Evolutionary conservation across 768 basidiomycete species (phyloP), one percentile per base, ranked within the genome.

Genomic region (Suillus occidentalis): DNA sequence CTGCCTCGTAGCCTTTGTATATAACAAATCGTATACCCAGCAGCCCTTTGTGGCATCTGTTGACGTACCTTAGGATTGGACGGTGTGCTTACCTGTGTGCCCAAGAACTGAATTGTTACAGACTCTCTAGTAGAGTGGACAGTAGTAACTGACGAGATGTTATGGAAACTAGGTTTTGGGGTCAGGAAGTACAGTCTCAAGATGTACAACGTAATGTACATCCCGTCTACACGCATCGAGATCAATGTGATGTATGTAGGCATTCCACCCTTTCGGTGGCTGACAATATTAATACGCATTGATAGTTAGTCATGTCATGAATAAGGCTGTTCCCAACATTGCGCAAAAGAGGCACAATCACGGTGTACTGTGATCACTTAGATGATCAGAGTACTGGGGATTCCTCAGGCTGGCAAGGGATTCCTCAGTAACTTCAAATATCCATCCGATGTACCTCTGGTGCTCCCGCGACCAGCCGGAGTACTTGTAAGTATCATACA

Each of bases 1-100:
- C 65, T 34, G 14, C 28, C 18, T 56, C 69, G 34, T 74, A 65
- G 61, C 36, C 57, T 45, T 52, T 4, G 57, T 53, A 25, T 63
- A 67, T 66, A 50, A 67, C 67, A 65, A 61, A 65, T 34, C 22
- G 72, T 77, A 71, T 75, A 77, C 69, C 75, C 69, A 49, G 31
- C 43, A 39, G 39, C 45, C 57, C 43, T 66, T 63, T 63, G 63
- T 52, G 39, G 14, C 50, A 22, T 57, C 53, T 63, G 42, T 63
- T 25, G 60, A 61, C 14, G 40, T 59, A 59, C 42, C 37, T 61
- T 62, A 22, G 20, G n/a, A 60, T 61, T 63, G 64, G 62, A 68
- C 60, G 50, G 63, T 66, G 55, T 70, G 49, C 37, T 53, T 62
- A 50, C 34, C 16, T 31, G 40, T 59, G 58, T 42, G 25, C 20